phyloP scores from a whole-genome alignment of 345 rosid genomes.

The Eucalyptus sp. region DNA sequence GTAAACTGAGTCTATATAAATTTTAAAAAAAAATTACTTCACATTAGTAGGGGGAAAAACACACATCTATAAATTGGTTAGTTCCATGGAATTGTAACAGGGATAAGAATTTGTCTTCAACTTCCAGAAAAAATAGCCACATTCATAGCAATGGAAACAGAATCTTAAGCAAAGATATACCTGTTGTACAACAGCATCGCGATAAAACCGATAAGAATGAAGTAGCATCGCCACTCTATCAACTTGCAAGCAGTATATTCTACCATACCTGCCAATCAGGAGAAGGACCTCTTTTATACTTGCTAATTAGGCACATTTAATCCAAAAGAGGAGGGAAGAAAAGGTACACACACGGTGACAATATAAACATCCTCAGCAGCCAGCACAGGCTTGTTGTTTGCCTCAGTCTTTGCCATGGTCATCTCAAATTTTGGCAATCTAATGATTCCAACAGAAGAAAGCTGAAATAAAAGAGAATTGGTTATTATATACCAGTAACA shows the following conservation, averaged over 20 bases:
- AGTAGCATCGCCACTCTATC: slow-evolving; percentile 96
- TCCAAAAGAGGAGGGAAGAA: neutral
- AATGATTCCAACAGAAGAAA: slow-evolving; percentile 84
- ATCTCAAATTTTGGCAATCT: slow-evolving; percentile 94
- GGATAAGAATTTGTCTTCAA: neutral
- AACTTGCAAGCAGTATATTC: slow-evolving; percentile 96
- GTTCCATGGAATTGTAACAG: neutral
- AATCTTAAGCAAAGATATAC: slow-evolving; percentile 11
- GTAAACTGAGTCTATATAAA: neutral
- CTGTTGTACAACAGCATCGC: slow-evolving; percentile 95
- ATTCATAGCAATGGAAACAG: neutral
- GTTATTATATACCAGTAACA: neutral
- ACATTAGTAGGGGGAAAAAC: neutral
- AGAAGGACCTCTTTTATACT: neutral
- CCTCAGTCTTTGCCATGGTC: slow-evolving; percentile 83
- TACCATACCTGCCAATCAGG: slow-evolving; percentile 69
- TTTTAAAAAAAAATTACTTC: neutral
- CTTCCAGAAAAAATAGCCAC: neutral
- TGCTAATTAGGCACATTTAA: neutral
- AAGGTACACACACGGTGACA: slow-evolving; percentile 57
- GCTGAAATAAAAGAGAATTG: slow-evolving; percentile 37
- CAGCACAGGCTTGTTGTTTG: slow-evolving; percentile 83
- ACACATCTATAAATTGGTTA: neutral
- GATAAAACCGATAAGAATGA: slow-evolving; percentile 83
- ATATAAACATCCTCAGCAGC: slow-evolving; percentile 79